Conservation (phyloP, 805 yeast species). For the Lipomyces lipofer region DNA sequence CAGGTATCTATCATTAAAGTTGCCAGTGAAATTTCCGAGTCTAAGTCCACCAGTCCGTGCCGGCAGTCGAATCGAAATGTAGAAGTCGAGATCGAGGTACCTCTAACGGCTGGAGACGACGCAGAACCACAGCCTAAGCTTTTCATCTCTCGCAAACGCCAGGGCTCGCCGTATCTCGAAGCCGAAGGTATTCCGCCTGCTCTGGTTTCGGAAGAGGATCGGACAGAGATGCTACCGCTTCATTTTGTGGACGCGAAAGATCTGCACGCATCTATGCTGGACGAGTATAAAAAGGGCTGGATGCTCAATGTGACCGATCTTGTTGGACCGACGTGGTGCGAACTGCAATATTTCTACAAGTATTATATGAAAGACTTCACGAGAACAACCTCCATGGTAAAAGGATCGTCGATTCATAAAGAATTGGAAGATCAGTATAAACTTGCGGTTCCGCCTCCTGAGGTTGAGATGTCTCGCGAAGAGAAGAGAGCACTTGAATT, state of each 20-base stretch:
- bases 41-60: background rate
- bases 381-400: conserved; percentile 18
- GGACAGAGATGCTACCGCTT: conserved; percentile 17
- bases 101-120: background rate
- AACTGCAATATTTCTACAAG: conserved; percentile 27
- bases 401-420: conserved; percentile 25
- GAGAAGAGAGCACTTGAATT: conserved; percentile 19
- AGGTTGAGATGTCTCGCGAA: conserved; percentile 10
- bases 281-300: conserved; percentile 15
- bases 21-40: background rate
- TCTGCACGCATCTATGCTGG: conserved; percentile 13
- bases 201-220: background rate
- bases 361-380: conserved; percentile 11
- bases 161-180: background rate
- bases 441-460: conserved; percentile 2
- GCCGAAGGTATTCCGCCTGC: conserved; percentile 7
- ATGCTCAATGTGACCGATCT: conserved; percentile 21
- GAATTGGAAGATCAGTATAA: conserved; percentile 15
- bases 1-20: background rate
- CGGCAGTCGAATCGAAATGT: background rate
- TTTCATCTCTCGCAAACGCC: background rate
- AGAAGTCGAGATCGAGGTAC: background rate
- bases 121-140: background rate
- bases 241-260: conserved; percentile 18
- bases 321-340: conserved; percentile 30